Conservation (phyloP, 306 rosid genomes). For the Parietaria judaica region DNA sequence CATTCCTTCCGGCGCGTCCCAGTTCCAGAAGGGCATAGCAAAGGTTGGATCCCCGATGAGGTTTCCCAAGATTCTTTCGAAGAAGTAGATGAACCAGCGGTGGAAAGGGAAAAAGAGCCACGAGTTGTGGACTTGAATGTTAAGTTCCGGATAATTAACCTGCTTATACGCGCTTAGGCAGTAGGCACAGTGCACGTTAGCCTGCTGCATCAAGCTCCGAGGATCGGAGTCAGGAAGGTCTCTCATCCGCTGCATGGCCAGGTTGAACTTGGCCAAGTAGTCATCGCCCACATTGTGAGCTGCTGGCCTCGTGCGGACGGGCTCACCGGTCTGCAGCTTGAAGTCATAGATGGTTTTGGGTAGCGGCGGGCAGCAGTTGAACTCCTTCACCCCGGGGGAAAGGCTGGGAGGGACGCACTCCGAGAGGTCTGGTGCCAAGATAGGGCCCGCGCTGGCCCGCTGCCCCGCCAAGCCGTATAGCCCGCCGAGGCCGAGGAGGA, state of each 20-base stretch:
- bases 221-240: conserved; percentile 57
- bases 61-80: conserved; percentile 63
- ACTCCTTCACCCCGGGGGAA: conserved; percentile 17
- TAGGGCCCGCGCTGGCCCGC: conserved; percentile 47
- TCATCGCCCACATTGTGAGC: conserved; percentile 44
- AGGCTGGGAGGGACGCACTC: conserved; percentile 43
- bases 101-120: conserved; percentile 89
- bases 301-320: conserved; percentile 31
- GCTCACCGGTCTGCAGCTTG: conserved; percentile 13
- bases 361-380: conserved; percentile 66
- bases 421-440: conserved; percentile 36
- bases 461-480: conserved; percentile 33
- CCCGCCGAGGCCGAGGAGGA: conserved; percentile 57
- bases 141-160: conserved; percentile 38
- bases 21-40: conserved; percentile 72
- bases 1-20: conserved; percentile 64
- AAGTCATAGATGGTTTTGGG: conserved; percentile 37
- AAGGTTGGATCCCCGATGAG: conserved; percentile 55
- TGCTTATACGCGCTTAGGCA: conserved; percentile 66
- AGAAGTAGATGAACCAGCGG: conserved; percentile 61
- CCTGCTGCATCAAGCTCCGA: conserved; percentile 59
- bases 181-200: conserved; percentile 69
- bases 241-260: conserved; percentile 57
- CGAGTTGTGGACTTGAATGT: conserved; percentile 57
- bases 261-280: conserved; percentile 36